These are phyloP conservation scores for Pleurotus salmoneostramineus DNA, from an alignment of 768 basidiomycete species.

Conservation along the genomic window DNA sequence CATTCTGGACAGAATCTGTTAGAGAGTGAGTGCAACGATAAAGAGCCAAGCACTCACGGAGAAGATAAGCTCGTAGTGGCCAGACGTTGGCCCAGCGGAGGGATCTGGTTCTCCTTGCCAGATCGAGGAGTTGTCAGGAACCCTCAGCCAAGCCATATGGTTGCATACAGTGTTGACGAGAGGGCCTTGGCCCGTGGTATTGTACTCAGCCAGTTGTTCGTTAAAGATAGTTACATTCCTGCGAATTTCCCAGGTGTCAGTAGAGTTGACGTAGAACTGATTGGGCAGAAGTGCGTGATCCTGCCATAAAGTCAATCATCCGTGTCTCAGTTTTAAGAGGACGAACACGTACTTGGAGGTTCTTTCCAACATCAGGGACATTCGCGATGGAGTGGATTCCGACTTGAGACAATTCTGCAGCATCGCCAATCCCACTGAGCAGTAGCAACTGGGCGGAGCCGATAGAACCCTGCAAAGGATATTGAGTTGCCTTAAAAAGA, in stretches of 20 bases:
- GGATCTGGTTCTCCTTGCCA: conserved; percentile 21
- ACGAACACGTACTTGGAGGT: not conserved
- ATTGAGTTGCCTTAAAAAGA: not conserved
- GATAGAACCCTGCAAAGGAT: not conserved
- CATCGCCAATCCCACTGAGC: not conserved
- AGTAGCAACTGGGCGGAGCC: not conserved
- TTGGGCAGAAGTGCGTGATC: not conserved
- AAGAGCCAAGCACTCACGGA: conserved; percentile 13
- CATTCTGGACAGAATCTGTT: conserved; percentile 8
- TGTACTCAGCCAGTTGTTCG: conserved; percentile 17
- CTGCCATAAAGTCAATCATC: too few relatives aligned
- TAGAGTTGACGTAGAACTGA: conserved; percentile 18
- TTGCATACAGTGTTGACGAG: conserved; percentile 17
- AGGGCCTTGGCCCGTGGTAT: conserved; percentile 18
- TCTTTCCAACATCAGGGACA: not conserved
- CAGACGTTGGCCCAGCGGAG: conserved; percentile 21
- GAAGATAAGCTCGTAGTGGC: conserved; percentile 26
- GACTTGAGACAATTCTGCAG: not conserved
- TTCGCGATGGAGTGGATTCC: not conserved
- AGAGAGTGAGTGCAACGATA: not conserved
- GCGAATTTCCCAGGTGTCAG: conserved; percentile 14
- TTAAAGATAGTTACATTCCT: conserved; percentile 11
- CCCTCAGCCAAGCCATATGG: conserved; percentile 22
- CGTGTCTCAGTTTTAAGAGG: not conserved
- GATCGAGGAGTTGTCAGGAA: conserved; percentile 16